Evolutionary conservation across 371 early-diverging fungal species (phyloP).

Genomic region (Mucor ambiguus): DNA sequence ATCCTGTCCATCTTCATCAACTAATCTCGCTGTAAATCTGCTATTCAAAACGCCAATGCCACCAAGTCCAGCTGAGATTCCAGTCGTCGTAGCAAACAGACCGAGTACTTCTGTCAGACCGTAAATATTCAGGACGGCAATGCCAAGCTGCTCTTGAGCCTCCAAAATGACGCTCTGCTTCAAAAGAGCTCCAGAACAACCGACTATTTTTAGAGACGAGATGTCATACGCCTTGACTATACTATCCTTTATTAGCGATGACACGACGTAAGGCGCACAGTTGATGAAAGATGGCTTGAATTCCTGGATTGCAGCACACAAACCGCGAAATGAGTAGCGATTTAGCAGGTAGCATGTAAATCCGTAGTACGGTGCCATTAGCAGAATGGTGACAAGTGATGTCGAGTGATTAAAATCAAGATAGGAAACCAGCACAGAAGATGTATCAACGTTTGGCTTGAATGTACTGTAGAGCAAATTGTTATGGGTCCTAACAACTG

Average conservation of each 20-base stretch:
- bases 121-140: constrained; percentile 61
- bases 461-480: background rate
- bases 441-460: background rate
- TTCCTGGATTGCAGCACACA: constrained; percentile 57
- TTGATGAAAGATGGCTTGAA: constrained; percentile 60
- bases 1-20: constrained; percentile 56
- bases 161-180: constrained; percentile 45
- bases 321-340: constrained; percentile 60
- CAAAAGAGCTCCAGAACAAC: constrained; percentile 77
- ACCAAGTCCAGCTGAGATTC: constrained; percentile 25
- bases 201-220: constrained; percentile 51
- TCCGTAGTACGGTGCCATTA: background rate
- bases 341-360: constrained; percentile 33
- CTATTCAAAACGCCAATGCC: constrained; percentile 62
- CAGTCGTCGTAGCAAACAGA: background rate
- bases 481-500: constrained; percentile 14
- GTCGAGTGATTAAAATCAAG: constrained; percentile 22
- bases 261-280: constrained; percentile 69
- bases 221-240: constrained; percentile 63
- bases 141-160: constrained; percentile 41
- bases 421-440: background rate
- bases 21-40: constrained; percentile 56
- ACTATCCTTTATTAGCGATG: constrained; percentile 47
- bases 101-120: constrained; percentile 63
- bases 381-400: background rate